Evolutionary conservation across 108 stramenopile genomes (phyloP).

Genomic region (Craspedostauros australis): DNA sequence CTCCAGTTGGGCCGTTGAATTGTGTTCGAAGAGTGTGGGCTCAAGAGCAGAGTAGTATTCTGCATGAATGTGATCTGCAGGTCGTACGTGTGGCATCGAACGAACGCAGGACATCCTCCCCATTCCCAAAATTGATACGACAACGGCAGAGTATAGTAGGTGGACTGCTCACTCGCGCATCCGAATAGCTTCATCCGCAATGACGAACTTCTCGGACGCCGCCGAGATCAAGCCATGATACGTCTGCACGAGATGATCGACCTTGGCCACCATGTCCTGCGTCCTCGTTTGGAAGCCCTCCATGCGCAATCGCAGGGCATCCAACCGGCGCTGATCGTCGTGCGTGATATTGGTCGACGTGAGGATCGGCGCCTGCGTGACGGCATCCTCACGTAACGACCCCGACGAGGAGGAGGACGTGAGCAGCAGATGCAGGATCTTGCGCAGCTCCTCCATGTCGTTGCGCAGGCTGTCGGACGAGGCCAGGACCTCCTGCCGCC

Average conservation of each 20-base stretch:
- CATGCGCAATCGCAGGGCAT: conserved; percentile 27
- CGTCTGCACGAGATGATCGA: conserved; percentile 36
- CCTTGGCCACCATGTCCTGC: conserved; percentile 1
- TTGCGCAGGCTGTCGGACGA: conserved; percentile 30
- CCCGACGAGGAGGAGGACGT: conserved; percentile 5
- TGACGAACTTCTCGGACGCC: conserved; percentile 60
- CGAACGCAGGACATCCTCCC: too few relatives aligned
- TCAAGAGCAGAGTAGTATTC: too few relatives aligned
- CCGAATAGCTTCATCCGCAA: conserved; percentile 55
- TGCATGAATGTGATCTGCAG: too few relatives aligned
- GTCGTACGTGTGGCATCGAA: too few relatives aligned
- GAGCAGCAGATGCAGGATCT: conserved; percentile 45
- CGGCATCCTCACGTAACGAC: conserved; percentile 14
- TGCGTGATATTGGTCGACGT: conserved; percentile 27
- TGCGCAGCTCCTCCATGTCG: conserved; percentile 44
- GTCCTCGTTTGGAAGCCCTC: conserved; percentile 27
- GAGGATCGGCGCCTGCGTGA: conserved; percentile 65
- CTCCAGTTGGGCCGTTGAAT: too few relatives aligned
- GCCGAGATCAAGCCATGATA: conserved; percentile 48
- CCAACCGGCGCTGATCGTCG: conserved; percentile 41
- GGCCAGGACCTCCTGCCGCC: conserved; percentile 64
- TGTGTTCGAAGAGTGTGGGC: too few relatives aligned
- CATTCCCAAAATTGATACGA: too few relatives aligned
- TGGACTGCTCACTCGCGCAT: neutral
- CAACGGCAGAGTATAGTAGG: too few relatives aligned